Evolutionary conservation across 225 moss, liverwort and hornwort species (phyloP), one percentile per base, ranked within the genome.

Genomic region (Takakia lepidozioides): DNA sequence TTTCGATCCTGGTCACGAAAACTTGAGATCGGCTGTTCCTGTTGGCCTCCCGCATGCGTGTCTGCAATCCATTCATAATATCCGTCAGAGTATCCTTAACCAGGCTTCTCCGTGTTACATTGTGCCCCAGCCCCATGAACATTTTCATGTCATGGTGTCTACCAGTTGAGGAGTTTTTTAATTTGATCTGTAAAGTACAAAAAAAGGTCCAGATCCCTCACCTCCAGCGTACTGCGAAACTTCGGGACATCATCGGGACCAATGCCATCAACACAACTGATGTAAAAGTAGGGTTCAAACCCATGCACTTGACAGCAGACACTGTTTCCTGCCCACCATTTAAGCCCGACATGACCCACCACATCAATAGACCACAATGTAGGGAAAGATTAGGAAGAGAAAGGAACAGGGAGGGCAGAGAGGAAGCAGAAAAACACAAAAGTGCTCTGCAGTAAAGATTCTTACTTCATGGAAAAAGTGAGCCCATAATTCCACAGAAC

Each of bases 301-400:
- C 98, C 98, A 62, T 98, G 91, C 53, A 98, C 91, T 64, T 87
- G 82, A 78, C 98, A 91, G 54, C 98, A 98, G 52, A 98, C 98
- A 66, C 91, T 98, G 38, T 87, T 75, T 43, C 98, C 88, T 89
- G 85, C 56, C 23, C 53, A 61, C 16, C 59, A 34, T 15, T 2
- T 14, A 54, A 21, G 39, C 22, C 25, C 38, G 25, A 54, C n/a
- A n/a, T n/a, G n/a, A n/a, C n/a, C n/a, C n/a, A n/a, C n/a, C n/a
- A n/a, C n/a, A n/a, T n/a, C n/a, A n/a, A n/a, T n/a, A n/a, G n/a
- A n/a, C n/a, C n/a, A n/a, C n/a, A n/a, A n/a, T n/a, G n/a, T n/a
- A n/a, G n/a, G n/a, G n/a, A n/a, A n/a, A n/a, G n/a, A n/a, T n/a
- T n/a, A n/a, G n/a, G n/a, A n/a, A n/a, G n/a, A n/a, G n/a, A n/a